A percentile compares a stretch with the other conserved stretches of the same genome.
Evolutionary conservation across 2,329 filamentous ascomycete species (phyloP).

Genomic region (Dendrostoma leiphaemia): DNA sequence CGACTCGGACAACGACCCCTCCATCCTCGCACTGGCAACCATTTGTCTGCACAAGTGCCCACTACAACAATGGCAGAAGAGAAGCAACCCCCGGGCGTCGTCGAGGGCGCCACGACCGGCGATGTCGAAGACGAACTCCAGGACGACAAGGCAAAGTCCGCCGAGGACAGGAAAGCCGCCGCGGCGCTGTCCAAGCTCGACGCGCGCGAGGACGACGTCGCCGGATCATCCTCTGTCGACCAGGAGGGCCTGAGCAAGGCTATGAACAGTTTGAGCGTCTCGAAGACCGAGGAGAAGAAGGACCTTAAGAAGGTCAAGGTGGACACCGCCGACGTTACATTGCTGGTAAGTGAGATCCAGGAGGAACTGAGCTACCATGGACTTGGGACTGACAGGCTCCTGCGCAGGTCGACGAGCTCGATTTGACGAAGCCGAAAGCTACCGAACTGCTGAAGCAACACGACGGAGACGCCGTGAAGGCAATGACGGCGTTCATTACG

Average conservation of each 20-base stretch:
- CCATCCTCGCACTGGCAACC: no score
- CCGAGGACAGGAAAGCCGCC: slow-evolving; percentile 75
- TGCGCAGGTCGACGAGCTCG: slow-evolving; percentile 64
- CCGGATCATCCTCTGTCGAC: slow-evolving; percentile 57
- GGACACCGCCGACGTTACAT: slow-evolving; percentile 65
- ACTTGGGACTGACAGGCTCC: neutral
- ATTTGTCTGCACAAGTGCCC: no score
- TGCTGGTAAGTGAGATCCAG: slow-evolving; percentile 55
- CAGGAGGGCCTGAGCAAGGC: slow-evolving; percentile 69
- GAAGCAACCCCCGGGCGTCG: slow-evolving; percentile 55
- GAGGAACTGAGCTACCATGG: neutral
- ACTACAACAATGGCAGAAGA: slow-evolving; percentile 57
- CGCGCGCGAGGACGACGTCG: slow-evolving; percentile 44
- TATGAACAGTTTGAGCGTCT: slow-evolving; percentile 59
- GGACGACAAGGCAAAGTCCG: slow-evolving; percentile 53
- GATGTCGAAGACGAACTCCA: slow-evolving; percentile 57
- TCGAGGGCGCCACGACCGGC: slow-evolving; percentile 58
- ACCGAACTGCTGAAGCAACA: slow-evolving; percentile 71
- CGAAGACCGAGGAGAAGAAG: slow-evolving; percentile 39
- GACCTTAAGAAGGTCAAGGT: slow-evolving; percentile 67
- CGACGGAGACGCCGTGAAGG: slow-evolving; percentile 67
- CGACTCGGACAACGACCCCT: neutral
- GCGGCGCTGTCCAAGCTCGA: slow-evolving; percentile 72
- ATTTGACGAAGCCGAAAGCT: slow-evolving; percentile 68
- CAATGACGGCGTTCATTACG: slow-evolving; percentile 57